Percentiles rank a stretch among this genome's conserved stretches.
phyloP scores from a whole-genome alignment of 768 basidiomycete genomes.

The Inosperma sp. region DNA sequence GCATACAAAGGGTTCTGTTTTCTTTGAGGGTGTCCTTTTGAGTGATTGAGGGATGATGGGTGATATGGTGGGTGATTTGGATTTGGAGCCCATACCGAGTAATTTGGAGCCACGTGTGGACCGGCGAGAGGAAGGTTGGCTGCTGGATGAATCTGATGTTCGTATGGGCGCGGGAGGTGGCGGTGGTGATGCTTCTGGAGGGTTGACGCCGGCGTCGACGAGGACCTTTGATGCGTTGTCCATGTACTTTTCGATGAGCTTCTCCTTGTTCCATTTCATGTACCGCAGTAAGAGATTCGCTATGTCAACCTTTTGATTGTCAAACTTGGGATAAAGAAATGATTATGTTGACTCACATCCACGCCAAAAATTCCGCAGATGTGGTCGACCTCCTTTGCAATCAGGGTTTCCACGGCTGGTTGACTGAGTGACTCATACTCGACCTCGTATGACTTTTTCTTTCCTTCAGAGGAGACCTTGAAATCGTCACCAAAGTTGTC shows the following conservation, averaged over 20 bases:
- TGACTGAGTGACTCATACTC: constrained; percentile 77
- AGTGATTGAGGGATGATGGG: constrained; percentile 28
- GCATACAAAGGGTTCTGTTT: constrained; percentile 67
- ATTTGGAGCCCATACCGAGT: constrained; percentile 32
- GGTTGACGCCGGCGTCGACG: constrained; percentile 64
- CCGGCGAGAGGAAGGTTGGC: constrained; percentile 28
- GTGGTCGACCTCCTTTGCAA: constrained; percentile 77
- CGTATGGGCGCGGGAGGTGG: constrained; percentile 29
- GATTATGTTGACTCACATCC: constrained; percentile 56
- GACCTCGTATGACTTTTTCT: constrained; percentile 75
- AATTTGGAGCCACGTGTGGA: constrained; percentile 38
- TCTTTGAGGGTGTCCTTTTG: constrained; percentile 26
- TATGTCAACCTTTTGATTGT: constrained; percentile 45
- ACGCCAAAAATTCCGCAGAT: constrained; percentile 85
- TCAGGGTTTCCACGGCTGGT: constrained; percentile 68
- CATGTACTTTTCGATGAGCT: constrained; percentile 95
- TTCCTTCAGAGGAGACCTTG: constrained; percentile 49
- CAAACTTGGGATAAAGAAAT: not conserved
- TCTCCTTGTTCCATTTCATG: constrained; percentile 94
- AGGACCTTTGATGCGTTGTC: constrained; percentile 75
- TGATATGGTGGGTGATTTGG: constrained; percentile 24
- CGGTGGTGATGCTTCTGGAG: constrained; percentile 41
- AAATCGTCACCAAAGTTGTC: constrained; percentile 63
- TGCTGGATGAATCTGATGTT: constrained; percentile 20
- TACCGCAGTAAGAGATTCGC: constrained; percentile 78